Evolutionary conservation across 1,139 yeast genomes (phyloP).

Genomic region (Yamadazyma songkhlaensis): DNA sequence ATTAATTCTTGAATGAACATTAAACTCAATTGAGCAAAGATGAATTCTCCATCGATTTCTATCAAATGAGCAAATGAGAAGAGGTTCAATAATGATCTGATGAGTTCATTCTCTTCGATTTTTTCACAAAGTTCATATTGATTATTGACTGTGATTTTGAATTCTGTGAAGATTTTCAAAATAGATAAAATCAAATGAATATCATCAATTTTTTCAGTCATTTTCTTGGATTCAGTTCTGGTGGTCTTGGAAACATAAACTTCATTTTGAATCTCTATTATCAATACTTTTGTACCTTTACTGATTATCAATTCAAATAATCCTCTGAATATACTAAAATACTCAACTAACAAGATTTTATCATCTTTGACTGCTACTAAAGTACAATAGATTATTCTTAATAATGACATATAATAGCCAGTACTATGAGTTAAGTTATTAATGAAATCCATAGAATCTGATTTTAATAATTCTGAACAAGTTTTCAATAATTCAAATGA

Average conservation of each 20-base stretch:
- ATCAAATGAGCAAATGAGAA: constrained; percentile 68
- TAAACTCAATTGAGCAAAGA: constrained; percentile 72
- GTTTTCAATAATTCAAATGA: constrained; percentile 40
- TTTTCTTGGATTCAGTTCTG: constrained; percentile 24
- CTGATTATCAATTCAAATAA: constrained; percentile 60
- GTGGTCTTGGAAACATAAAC: constrained; percentile 39
- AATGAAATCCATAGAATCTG: constrained; percentile 46
- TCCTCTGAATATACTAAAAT: constrained; percentile 51
- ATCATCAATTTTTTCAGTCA: constrained; percentile 58
- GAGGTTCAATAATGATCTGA: constrained; percentile 60
- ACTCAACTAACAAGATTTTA: constrained; percentile 40
- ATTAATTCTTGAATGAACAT: constrained; percentile 70
- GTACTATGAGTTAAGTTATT: constrained; percentile 35
- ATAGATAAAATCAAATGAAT: constrained; percentile 61
- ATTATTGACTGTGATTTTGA: constrained; percentile 51
- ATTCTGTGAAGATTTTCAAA: constrained; percentile 52
- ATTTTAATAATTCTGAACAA: constrained; percentile 41
- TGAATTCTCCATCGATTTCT: constrained; percentile 58
- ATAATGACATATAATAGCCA: constrained; percentile 55
- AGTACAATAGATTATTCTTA: constrained; percentile 54
- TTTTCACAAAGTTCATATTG: constrained; percentile 51
- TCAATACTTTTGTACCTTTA: constrained; percentile 53
- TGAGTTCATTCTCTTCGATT: constrained; percentile 57
- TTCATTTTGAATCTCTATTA: constrained; percentile 57
- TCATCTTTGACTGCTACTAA: constrained; percentile 44